Conservation (phyloP, 1,284 basidiomycete genomes). For the Boletus smithii region DNA sequence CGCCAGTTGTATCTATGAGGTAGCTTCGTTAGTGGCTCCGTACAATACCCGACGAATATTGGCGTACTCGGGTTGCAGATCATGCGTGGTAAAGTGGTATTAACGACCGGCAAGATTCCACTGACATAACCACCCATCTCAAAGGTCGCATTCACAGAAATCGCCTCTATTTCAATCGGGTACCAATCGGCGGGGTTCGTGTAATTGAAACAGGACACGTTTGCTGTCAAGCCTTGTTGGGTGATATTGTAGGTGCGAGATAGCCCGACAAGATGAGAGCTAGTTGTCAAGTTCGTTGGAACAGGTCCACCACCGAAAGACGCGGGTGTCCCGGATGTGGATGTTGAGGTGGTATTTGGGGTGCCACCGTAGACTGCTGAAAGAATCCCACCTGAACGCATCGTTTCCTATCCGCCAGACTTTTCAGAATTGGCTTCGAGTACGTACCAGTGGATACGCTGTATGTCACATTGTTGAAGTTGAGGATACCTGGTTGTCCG, state of each 20-base stretch:
- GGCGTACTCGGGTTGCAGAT: slow-evolving; percentile 3
- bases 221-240: slow-evolving; percentile 7
- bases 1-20: background rate
- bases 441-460: slow-evolving; percentile 4
- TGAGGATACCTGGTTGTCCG: background rate
- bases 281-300: background rate
- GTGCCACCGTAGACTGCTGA: background rate
- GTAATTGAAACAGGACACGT: slow-evolving; percentile 7
- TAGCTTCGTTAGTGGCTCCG: background rate
- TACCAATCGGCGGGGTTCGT: slow-evolving; percentile 6
- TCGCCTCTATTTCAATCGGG: background rate
- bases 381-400: slow-evolving; percentile 2
- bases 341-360: background rate
- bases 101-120: slow-evolving; percentile 1
- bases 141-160: slow-evolving; percentile 2
- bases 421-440: background rate
- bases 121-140: slow-evolving; percentile 2
- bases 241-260: slow-evolving; percentile 5
- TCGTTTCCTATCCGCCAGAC: background rate
- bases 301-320: slow-evolving; percentile 5
- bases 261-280: background rate
- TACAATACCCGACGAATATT: background rate
- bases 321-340: background rate
- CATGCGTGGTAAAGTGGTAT: slow-evolving; percentile 5
- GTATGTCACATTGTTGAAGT: slow-evolving; percentile 5